Evolutionary conservation across 257 asterid species (phyloP).

Genomic region (Nicotiana tabacum): DNA sequence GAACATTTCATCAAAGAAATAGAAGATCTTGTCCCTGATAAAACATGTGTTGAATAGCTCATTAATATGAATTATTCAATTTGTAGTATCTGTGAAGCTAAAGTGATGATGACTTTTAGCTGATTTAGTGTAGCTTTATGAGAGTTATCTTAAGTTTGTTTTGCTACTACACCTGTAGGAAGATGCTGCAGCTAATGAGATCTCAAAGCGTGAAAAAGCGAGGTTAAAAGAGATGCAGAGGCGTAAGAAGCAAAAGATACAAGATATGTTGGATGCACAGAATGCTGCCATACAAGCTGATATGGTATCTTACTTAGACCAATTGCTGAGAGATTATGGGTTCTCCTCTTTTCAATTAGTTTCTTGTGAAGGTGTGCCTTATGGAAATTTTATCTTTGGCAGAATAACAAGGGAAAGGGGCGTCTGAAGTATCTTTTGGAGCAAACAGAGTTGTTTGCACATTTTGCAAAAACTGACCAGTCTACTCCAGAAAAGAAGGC

Average conservation of each 20-base stretch:
- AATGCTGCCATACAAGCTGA: slow-evolving; percentile 95
- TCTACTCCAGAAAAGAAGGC: slow-evolving; percentile 61
- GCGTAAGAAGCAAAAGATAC: slow-evolving; percentile 80
- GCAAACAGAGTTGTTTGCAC: slow-evolving; percentile 98
- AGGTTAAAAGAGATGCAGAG: slow-evolving; percentile 78
- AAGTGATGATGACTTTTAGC: background rate
- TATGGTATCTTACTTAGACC: slow-evolving; percentile 50
- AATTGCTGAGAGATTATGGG: background rate
- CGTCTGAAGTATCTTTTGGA: slow-evolving; percentile 86
- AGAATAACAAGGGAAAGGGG: slow-evolving; percentile 94
- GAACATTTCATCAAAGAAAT: background rate
- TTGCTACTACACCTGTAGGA: slow-evolving; percentile 43
- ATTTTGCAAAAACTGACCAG: slow-evolving; percentile 90
- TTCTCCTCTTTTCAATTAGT: background rate
- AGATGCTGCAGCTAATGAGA: slow-evolving; percentile 38
- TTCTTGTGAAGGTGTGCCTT: background rate
- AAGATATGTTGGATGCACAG: slow-evolving; percentile 81
- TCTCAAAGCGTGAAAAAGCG: slow-evolving; percentile 67
- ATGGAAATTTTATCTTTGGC: slow-evolving; percentile 21
- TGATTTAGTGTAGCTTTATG: background rate
- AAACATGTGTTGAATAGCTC: background rate
- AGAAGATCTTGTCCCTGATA: background rate
- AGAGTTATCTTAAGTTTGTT: background rate
- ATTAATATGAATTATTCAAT: background rate
- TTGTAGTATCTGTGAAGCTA: background rate